Percentiles rank a stretch among this genome's conserved stretches.
Evolutionary conservation across 2,329 filamentous ascomycete species (phyloP).

Genomic region (Pseudocercospora cruenta): DNA sequence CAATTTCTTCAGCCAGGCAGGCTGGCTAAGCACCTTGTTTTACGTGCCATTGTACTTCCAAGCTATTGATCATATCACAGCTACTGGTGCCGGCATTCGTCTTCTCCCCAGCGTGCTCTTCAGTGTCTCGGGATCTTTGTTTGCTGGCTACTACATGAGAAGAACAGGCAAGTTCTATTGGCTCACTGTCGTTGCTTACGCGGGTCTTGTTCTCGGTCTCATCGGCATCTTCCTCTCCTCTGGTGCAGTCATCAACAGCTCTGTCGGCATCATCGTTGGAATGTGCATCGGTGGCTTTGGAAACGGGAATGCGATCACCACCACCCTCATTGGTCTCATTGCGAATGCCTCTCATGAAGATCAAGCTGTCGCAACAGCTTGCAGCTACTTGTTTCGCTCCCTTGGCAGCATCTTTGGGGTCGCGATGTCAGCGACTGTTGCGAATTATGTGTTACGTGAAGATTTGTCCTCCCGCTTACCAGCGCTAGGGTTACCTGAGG

Average conservation of each 20-base stretch:
- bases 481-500: conserved; percentile 50
- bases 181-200: conserved; percentile 64
- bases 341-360: conserved; percentile 69
- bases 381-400: conserved; percentile 78
- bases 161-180: conserved; percentile 72
- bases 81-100: conserved; percentile 65
- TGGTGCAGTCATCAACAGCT: conserved; percentile 56
- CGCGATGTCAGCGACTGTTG: conserved; percentile 70
- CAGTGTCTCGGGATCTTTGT: conserved; percentile 66
- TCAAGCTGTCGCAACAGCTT: conserved; percentile 75
- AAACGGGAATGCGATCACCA: conserved; percentile 67
- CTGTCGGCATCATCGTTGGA: conserved; percentile 59
- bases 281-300: conserved; percentile 59
- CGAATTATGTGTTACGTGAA: conserved; percentile 68
- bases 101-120: conserved; percentile 68
- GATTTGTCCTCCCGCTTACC: conserved; percentile 58
- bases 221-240: conserved; percentile 61
- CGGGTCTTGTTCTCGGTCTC: conserved; percentile 58
- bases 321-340: conserved; percentile 71
- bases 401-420: conserved; percentile 69
- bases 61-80: conserved; percentile 66
- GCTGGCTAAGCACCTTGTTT: conserved; percentile 65
- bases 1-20: conserved; percentile 72
- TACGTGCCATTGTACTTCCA: conserved; percentile 81
- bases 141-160: conserved; percentile 68